Conservation (phyloP, 2,329 filamentous ascomycete genomes). For the Aspergillus hiratsukae region DNA sequence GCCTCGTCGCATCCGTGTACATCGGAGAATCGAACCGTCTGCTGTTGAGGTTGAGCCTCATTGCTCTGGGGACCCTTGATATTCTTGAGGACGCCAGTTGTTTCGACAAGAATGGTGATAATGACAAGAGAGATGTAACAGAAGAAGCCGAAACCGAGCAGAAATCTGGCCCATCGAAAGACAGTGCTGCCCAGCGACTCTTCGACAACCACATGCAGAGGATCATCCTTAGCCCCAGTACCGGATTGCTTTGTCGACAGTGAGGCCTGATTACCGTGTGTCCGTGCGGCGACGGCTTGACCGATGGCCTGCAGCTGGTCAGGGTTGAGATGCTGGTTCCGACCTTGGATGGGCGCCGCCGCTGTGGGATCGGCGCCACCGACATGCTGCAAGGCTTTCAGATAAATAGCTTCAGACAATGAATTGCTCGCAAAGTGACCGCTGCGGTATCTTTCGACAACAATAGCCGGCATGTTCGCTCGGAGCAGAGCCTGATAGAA, state of each 20-base stretch:
- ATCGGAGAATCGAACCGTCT: conserved; percentile 85
- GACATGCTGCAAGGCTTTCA: conserved; percentile 65
- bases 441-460: conserved; percentile 84
- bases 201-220: conserved; percentile 94
- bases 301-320: conserved; percentile 72
- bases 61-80: conserved; percentile 67
- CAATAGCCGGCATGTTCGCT: conserved; percentile 88
- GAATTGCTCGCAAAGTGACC: conserved; percentile 78
- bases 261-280: conserved; percentile 61
- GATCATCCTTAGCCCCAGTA: conserved; percentile 71
- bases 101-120: conserved; percentile 78
- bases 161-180: conserved; percentile 89
- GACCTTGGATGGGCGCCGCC: conserved; percentile 13
- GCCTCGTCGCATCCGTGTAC: conserved; percentile 97
- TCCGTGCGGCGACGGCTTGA: conserved; percentile 72
- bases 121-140: conserved; percentile 75
- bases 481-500: conserved; percentile 90
- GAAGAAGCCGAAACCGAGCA: conserved; percentile 71
- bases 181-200: conserved; percentile 74
- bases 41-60: conserved; percentile 87
- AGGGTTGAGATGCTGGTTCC: conserved; percentile 44
- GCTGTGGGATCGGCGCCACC: conserved; percentile 41
- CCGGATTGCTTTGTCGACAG: conserved; percentile 47
- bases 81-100: conserved; percentile 72
- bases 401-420: conserved; percentile 72